Conservation (phyloP, 768 basidiomycete genomes). For the Steccherinum ochraceum region DNA sequence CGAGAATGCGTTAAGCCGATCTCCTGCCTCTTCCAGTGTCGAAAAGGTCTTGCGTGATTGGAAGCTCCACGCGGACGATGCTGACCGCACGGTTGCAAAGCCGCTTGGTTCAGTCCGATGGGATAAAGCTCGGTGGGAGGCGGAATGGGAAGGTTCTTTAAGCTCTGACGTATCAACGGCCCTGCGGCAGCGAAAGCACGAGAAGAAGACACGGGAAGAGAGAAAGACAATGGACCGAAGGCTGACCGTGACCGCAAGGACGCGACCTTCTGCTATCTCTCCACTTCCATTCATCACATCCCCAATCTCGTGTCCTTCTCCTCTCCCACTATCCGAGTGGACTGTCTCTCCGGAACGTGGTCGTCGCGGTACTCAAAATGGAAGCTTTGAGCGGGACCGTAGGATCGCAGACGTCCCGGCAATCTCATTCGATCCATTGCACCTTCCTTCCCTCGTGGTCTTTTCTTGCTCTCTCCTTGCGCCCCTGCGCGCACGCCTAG, state of each 20-base stretch:
- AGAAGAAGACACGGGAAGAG: slow-evolving; percentile 3
- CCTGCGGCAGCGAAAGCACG: slow-evolving; percentile 32
- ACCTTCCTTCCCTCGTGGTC: slow-evolving; percentile 55
- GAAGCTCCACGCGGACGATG: neutral
- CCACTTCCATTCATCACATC: neutral
- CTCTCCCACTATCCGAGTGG: neutral
- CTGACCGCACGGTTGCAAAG: neutral
- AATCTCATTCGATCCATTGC: slow-evolving; percentile 50
- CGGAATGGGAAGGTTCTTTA: slow-evolving; percentile 55
- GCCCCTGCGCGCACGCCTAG: slow-evolving; percentile 31
- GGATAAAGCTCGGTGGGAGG: slow-evolving; percentile 63
- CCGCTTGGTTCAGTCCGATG: slow-evolving; percentile 23
- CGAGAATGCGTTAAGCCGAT: slow-evolving; percentile 30
- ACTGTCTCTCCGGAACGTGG: neutral
- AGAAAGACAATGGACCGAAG: neutral
- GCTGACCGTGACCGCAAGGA: neutral
- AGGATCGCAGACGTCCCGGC: neutral
- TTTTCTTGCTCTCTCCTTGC: slow-evolving; percentile 57
- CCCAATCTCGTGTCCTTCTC: neutral
- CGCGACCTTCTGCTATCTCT: neutral
- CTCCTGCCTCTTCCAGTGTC: slow-evolving; percentile 7
- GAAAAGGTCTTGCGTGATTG: slow-evolving; percentile 6
- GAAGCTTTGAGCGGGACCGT: too few relatives aligned
- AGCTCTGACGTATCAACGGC: slow-evolving; percentile 55
- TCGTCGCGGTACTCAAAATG: neutral